These are phyloP conservation scores for Boletus reticulatus DNA, from an alignment of 768 basidiomycete species.

Conservation along the genomic window DNA sequence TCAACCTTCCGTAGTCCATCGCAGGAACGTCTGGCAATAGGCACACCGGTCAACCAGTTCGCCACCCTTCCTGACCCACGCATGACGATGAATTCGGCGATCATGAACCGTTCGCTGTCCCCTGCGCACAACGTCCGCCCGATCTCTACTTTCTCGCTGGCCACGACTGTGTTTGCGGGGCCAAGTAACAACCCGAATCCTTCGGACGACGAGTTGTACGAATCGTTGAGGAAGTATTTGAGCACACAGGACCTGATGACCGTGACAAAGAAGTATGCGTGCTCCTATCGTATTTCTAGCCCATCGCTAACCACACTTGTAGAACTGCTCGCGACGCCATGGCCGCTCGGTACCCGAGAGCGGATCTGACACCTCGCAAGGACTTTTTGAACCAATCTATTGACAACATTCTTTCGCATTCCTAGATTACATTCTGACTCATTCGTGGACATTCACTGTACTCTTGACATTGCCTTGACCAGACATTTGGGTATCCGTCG, in stretches of 20 bases:
- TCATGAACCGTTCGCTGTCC: conserved; percentile 37
- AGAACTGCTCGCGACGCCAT: conserved; percentile 66
- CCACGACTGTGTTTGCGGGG: conserved; percentile 51
- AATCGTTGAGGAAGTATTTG: conserved; percentile 53
- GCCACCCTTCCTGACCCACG: conserved; percentile 40
- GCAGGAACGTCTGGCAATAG: conserved; percentile 39
- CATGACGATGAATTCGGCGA: conserved; percentile 45
- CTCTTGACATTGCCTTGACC: not conserved
- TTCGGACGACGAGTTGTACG: conserved; percentile 58
- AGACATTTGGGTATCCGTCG: not conserved
- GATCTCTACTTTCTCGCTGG: conserved; percentile 59
- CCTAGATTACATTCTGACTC: conserved; percentile 30
- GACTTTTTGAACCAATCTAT: conserved; percentile 69
- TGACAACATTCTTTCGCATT: conserved; percentile 60
- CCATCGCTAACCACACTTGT: not conserved
- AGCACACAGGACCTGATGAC: conserved; percentile 69
- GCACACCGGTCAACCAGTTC: conserved; percentile 36
- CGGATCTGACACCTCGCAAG: conserved; percentile 53
- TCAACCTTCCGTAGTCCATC: conserved; percentile 26
- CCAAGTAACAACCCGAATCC: conserved; percentile 56
- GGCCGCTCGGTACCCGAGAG: conserved; percentile 61
- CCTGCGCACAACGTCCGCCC: conserved; percentile 38
- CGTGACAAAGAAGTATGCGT: conserved; percentile 63
- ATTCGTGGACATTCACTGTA: conserved; percentile 1
- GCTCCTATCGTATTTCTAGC: not conserved